Evolutionary conservation across 371 early-diverging fungal species (phyloP), one percentile per base, ranked within the genome.

Genomic region (Basidiobolus meristosporus): DNA sequence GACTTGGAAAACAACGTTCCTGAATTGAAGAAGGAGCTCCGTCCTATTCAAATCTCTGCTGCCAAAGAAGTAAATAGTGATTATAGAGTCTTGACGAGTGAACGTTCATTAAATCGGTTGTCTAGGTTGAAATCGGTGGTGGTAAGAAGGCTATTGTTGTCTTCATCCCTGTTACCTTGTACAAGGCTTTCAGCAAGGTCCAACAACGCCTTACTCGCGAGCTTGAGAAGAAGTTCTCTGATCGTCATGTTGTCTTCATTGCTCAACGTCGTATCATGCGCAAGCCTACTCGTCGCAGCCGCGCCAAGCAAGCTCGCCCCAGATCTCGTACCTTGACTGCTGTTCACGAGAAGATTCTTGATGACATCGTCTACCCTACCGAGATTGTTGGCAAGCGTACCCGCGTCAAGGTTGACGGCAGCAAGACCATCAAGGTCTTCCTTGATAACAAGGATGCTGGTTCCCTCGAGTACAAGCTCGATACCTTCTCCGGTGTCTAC

Each of bases 211-310:
- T 96, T 40, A 88, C 91, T 51, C 90, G 95, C 59, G 97, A 96
- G 70, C 75, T 96, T 47, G 97, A 96, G 74, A 96, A 96, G 90
- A 96, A 96, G 84, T 91, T 95, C 82, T 84, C 89, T 51, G 96
- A 95, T 68, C 82, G 91, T 51, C 93, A 95, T 65, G 83, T 95
- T 46, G 74, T 96, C 54, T 73, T 96, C 47, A 68, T 93, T 60
- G 95, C 92, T 48, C 82, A 89, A 65, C 88, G 97, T 55, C 87
- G 90, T 57, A 90, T 95, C 65, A 64, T 93, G 59, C 66, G 77
- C 56, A 85, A 82, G 73, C 92, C 90, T 45, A 69, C 75, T 53
- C 86, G 86, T 60, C 72, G 70, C 48, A 66, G 77, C 51, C 81
- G 85, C 58, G 73, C 72, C 53, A 82, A 77, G 68, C 93, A 92